phyloP scores from a whole-genome alignment of 2,329 filamentous ascomycete species.

The Atkinsonella texensis region DNA sequence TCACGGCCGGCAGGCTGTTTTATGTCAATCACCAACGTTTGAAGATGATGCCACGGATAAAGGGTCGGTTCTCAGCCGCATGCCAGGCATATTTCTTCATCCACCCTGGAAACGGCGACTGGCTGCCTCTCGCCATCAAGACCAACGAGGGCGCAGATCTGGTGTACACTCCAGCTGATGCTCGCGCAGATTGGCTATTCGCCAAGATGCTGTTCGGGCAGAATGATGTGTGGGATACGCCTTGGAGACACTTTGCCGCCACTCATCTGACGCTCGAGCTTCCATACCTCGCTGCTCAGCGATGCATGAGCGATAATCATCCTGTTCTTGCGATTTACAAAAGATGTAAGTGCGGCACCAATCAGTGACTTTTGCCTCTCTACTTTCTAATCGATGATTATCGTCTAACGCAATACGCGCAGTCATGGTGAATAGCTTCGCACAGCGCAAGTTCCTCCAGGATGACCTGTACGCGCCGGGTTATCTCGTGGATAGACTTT shows the following conservation, averaged over 20 bases:
- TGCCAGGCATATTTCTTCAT: conserved; percentile 37
- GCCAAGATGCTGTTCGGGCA: conserved; percentile 38
- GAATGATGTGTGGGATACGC: conserved; percentile 33
- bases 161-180: conserved; percentile 34
- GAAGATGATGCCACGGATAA: conserved; percentile 11
- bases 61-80: conserved; percentile 24
- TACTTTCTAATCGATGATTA: no score
- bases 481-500: neutral
- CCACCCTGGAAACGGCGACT: conserved; percentile 24
- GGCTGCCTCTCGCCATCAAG: conserved; percentile 36
- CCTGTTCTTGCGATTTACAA: conserved; percentile 28
- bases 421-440: conserved; percentile 5
- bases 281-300: conserved; percentile 30
- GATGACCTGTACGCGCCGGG: neutral
- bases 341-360: conserved; percentile 2
- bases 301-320: conserved; percentile 33
- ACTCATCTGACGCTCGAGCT: conserved; percentile 32
- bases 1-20: conserved; percentile 27
- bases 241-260: conserved; percentile 30
- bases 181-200: conserved; percentile 33
- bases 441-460: neutral
- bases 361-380: neutral
- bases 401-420: conserved; percentile 10
- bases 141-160: conserved; percentile 25
- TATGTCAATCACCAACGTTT: conserved; percentile 29